A percentile compares a stretch with the other conserved stretches of the same genome.
Evolutionary conservation across 768 basidiomycete genomes (phyloP).

Genomic region (Mrakia blollopis): DNA sequence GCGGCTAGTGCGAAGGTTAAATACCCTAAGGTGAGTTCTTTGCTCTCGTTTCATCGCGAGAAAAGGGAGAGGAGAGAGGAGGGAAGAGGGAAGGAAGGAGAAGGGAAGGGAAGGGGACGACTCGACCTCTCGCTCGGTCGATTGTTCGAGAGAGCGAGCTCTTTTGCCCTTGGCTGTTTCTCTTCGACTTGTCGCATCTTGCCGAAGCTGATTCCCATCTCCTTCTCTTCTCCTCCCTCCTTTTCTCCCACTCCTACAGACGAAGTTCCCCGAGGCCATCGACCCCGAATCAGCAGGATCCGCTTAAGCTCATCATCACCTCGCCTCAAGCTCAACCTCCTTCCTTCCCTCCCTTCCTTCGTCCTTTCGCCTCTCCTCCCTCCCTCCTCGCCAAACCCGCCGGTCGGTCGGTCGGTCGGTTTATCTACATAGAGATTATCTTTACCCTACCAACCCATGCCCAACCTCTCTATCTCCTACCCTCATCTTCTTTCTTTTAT

Average conservation of each 20-base stretch:
- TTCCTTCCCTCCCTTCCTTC: neutral
- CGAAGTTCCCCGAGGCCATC: slow-evolving; percentile 14
- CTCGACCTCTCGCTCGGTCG: neutral
- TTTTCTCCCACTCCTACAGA: neutral
- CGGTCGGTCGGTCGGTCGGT: too few relatives aligned
- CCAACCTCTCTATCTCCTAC: too few relatives aligned
- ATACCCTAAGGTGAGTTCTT: slow-evolving; percentile 35
- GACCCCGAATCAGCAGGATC: neutral
- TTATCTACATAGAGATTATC: too few relatives aligned
- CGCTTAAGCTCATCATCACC: neutral
- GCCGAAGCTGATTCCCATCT: neutral
- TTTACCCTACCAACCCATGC: too few relatives aligned
- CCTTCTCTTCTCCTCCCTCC: neutral
- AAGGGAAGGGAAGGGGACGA: neutral
- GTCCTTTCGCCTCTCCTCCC: too few relatives aligned
- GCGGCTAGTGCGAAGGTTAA: slow-evolving; percentile 56
- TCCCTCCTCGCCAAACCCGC: too few relatives aligned
- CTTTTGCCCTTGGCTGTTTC: neutral
- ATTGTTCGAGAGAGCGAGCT: too few relatives aligned
- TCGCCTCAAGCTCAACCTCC: neutral
- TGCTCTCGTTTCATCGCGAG: neutral
- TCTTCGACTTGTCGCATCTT: neutral
- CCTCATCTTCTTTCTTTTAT: too few relatives aligned
- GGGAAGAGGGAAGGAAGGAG: neutral
- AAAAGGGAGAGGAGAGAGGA: too few relatives aligned